These are phyloP conservation scores for Colletotrichum simmondsii DNA, from an alignment of 2,329 filamentous ascomycete genomes.

Conservation along the genomic window DNA sequence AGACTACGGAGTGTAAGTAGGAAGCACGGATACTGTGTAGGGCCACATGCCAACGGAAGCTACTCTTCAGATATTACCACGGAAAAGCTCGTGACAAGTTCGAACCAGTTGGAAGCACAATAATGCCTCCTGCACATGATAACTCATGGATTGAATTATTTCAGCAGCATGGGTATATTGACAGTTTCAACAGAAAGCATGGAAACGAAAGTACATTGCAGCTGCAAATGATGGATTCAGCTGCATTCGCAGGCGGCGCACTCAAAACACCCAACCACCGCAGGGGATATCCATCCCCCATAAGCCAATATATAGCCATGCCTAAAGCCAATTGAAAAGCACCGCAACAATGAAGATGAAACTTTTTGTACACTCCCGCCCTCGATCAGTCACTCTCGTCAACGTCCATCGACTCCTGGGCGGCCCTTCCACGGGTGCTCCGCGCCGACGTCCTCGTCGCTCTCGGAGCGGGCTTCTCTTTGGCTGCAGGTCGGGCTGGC, in stretches of 20 bases:
- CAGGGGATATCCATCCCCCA: background rate
- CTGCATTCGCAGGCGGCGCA: background rate
- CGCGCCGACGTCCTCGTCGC: conserved; percentile 23
- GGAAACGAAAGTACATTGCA: background rate
- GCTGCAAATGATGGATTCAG: background rate
- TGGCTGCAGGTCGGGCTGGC: conserved; percentile 33
- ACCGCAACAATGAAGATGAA: background rate
- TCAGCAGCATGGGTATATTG: background rate
- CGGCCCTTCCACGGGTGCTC: conserved; percentile 38
- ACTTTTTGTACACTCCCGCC: background rate
- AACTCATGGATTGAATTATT: background rate
- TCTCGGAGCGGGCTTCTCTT: conserved; percentile 30
- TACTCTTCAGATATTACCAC: background rate
- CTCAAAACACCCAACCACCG: conserved; percentile 11
- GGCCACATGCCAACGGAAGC: background rate
- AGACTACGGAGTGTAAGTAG: too few species aligned
- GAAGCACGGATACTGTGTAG: too few species aligned
- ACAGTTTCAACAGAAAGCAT: background rate
- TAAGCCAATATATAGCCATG: conserved; percentile 25
- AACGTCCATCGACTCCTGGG: conserved; percentile 47
- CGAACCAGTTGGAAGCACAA: background rate
- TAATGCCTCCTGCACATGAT: background rate
- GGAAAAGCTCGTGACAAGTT: background rate
- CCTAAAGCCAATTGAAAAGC: conserved; percentile 1
- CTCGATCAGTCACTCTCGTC: conserved; percentile 40